Conservation (phyloP, 257 asterid species). For the Marsdenia floribunda region DNA sequence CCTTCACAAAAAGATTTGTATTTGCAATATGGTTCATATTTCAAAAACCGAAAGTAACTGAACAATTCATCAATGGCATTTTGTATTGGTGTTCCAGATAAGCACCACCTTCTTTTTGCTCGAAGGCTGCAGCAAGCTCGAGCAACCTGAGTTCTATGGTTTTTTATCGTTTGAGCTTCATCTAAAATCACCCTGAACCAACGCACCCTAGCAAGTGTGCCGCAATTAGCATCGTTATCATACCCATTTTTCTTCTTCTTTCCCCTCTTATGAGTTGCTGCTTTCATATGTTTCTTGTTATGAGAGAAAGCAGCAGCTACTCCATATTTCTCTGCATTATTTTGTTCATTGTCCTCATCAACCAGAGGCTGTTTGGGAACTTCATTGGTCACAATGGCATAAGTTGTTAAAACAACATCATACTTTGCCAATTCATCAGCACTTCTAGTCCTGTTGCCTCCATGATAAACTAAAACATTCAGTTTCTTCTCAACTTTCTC, state of each 20-base stretch:
- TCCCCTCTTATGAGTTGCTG: slow-evolving; percentile 47
- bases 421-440: slow-evolving; percentile 65
- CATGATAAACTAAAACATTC: slow-evolving; percentile 72
- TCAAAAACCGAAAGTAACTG: slow-evolving; percentile 97
- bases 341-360: slow-evolving; percentile 77
- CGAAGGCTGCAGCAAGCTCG: slow-evolving; percentile 98
- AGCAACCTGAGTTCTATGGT: slow-evolving; percentile 96
- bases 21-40: slow-evolving; percentile 84
- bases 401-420: slow-evolving; percentile 90
- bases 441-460: slow-evolving; percentile 73
- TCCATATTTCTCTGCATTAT: slow-evolving; percentile 60
- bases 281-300: slow-evolving; percentile 59
- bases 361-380: slow-evolving; percentile 87
- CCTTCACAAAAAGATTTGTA: slow-evolving; percentile 57
- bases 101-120: slow-evolving; percentile 97
- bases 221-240: slow-evolving; percentile 61
- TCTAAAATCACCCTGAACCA: slow-evolving; percentile 96
- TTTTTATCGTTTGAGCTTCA: slow-evolving; percentile 95
- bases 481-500: slow-evolving; percentile 61
- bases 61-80: slow-evolving; percentile 86
- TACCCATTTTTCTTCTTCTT: slow-evolving; percentile 61
- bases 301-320: slow-evolving; percentile 62
- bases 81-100: slow-evolving; percentile 98
- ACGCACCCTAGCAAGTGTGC: slow-evolving; percentile 79
- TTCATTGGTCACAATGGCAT: slow-evolving; percentile 87